Conservation (phyloP, 2,329 filamentous ascomycete genomes). For the Botrytis squamosa region DNA sequence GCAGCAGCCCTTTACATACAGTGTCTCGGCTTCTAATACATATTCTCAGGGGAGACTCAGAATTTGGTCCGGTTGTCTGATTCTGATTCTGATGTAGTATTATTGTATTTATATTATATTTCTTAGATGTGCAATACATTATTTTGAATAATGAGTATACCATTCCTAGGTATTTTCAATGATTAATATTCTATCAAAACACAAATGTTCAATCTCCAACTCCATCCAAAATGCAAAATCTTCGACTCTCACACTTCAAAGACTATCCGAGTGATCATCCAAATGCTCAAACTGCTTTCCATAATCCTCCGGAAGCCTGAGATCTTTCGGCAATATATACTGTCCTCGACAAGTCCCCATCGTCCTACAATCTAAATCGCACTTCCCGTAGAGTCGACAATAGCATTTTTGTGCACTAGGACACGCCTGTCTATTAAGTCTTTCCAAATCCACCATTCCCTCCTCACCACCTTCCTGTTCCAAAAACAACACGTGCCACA, state of each 20-base stretch:
- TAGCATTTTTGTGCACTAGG: slow-evolving; percentile 31
- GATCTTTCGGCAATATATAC: slow-evolving; percentile 28
- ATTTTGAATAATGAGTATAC: background rate
- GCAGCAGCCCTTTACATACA: background rate
- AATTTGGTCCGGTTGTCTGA: no score
- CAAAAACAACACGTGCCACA: slow-evolving; percentile 51
- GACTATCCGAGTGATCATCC: background rate
- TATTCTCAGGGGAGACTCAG: no score
- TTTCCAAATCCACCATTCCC: slow-evolving; percentile 25
- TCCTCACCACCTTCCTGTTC: slow-evolving; percentile 19
- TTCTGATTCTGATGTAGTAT: background rate
- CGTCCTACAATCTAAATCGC: slow-evolving; percentile 27
- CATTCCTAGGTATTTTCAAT: background rate
- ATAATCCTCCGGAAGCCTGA: slow-evolving; percentile 27
- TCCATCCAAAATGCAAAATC: background rate
- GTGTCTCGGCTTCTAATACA: background rate
- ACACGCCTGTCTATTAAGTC: slow-evolving; percentile 30
- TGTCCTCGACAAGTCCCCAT: slow-evolving; percentile 29
- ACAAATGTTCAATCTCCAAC: background rate
- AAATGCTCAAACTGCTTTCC: slow-evolving; percentile 13
- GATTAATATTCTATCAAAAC: background rate
- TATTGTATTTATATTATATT: background rate
- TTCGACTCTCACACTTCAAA: background rate
- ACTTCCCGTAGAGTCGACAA: slow-evolving; percentile 33
- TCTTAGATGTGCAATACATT: background rate